Base-by-base conservation (phyloP, 768 basidiomycete genomes). In the Tubosaeta sp. region DNA sequence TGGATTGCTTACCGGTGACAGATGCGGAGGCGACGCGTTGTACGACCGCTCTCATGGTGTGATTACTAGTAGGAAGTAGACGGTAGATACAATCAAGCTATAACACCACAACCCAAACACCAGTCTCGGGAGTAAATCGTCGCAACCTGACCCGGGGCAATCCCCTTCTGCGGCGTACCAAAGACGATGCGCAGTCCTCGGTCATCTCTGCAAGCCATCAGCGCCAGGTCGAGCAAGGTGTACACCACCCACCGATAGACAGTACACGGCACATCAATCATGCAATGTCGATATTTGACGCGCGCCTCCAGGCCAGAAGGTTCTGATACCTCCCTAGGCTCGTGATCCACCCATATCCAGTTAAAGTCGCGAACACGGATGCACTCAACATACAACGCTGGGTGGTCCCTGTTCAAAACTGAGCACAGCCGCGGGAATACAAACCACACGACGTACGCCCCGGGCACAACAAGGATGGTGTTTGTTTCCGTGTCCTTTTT, bases 81-180 rank as follows among this genome's bases (percentile, higher is more conserved):
- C 38, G 52, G 41, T 29, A 29, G 29, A 29, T 29, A 29, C 29
- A 29, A 9, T 29, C 29, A 29, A 19, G 7, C 55, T 45, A 97
- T 93, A 6, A 77, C 69, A 31, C 91, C 94, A 62, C 86, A 88
- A 3, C 94, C 94, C 29, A 95, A 73, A 67, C 91, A 94, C 84
- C 86, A 86, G 42, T 83, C 77, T 2, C 74, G 82, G 51, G 83
- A 76, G 68, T 84, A 97, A 2, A 95, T 57, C 0, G 80, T 84
- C 6, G 84, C 85, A 27, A 88, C 80, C 68, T 97, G 95, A 1
- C 95, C 95, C 0, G 84, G 80, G 0, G 90, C 77, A 14, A 93
- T 82, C 6, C 83, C 86, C 38, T 80, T 78, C 45, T 88, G 75
- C 0, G 86, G 82, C 33, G 77, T 67, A 35, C 77, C 74, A 57